Percentiles rank a stretch among this genome's conserved stretches.
Conservation (phyloP, 192 early-diverging fungal genomes). For the Backusella mclennaniae region DNA sequence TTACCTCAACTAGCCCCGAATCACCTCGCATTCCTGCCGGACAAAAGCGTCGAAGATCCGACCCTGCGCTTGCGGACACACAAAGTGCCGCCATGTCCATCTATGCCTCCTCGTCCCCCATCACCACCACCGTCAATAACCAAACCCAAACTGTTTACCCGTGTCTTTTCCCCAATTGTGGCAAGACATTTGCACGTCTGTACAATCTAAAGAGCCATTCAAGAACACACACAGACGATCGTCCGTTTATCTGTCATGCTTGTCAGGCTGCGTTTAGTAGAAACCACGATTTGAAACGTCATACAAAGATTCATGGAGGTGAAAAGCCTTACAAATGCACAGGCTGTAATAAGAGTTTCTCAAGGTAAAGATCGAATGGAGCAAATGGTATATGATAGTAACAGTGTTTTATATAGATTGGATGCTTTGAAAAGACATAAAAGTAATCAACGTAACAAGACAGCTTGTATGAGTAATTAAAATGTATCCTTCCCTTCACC, state of each 20-base stretch:
- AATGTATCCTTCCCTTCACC: background rate
- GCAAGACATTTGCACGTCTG: constrained; percentile 79
- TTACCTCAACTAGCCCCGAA: background rate
- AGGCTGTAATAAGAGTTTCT: constrained; percentile 73
- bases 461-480: constrained; percentile 9
- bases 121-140: constrained; percentile 31
- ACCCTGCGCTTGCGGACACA: constrained; percentile 20
- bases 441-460: constrained; percentile 27
- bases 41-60: constrained; percentile 18
- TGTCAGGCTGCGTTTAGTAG: constrained; percentile 56
- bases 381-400: background rate
- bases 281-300: constrained; percentile 74
- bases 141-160: constrained; percentile 38
- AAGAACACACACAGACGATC: constrained; percentile 73
- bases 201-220: constrained; percentile 89
- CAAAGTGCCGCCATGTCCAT: constrained; percentile 30
- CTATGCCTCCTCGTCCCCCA: constrained; percentile 31
- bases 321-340: constrained; percentile 76
- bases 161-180: constrained; percentile 72
- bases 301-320: constrained; percentile 74
- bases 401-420: constrained; percentile 9
- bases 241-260: constrained; percentile 60
- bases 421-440: constrained; percentile 72
- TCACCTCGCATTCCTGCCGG: background rate
- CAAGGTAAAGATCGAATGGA: constrained; percentile 40